Evolutionary conservation across 2,329 filamentous ascomycete species (phyloP).

Genomic region (Aspergillus thermomutatus): DNA sequence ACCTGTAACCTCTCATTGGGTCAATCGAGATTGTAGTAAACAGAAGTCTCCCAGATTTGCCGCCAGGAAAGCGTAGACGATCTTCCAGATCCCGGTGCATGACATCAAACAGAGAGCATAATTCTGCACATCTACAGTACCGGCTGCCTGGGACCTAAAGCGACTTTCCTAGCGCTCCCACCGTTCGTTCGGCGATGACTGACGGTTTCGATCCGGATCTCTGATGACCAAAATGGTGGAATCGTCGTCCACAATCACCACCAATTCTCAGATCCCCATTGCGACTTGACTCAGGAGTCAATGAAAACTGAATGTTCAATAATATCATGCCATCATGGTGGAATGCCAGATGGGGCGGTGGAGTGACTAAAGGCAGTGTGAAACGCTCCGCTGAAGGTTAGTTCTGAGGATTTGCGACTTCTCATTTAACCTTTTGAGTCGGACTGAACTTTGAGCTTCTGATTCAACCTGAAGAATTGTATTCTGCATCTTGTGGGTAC

Average conservation of each 20-base stretch:
- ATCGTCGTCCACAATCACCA: neutral
- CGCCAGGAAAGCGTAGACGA: neutral
- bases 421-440: neutral
- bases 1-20: neutral
- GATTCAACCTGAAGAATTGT: neutral
- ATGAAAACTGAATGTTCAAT: neutral
- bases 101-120: neutral
- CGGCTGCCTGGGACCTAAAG: neutral
- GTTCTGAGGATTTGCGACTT: neutral
- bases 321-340: neutral
- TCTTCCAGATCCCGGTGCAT: neutral
- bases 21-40: no score
- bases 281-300: neutral
- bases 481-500: no score
- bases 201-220: neutral
- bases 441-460: neutral
- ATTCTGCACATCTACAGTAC: neutral
- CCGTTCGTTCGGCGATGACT: neutral
- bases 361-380: neutral
- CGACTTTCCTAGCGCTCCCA: neutral
- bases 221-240: neutral
- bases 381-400: neutral
- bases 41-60: neutral
- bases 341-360: slow-evolving; percentile 1
- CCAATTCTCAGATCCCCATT: neutral